Base-by-base conservation (phyloP, 495 filamentous ascomycete genomes). In the Astrocystis sublimbata region DNA sequence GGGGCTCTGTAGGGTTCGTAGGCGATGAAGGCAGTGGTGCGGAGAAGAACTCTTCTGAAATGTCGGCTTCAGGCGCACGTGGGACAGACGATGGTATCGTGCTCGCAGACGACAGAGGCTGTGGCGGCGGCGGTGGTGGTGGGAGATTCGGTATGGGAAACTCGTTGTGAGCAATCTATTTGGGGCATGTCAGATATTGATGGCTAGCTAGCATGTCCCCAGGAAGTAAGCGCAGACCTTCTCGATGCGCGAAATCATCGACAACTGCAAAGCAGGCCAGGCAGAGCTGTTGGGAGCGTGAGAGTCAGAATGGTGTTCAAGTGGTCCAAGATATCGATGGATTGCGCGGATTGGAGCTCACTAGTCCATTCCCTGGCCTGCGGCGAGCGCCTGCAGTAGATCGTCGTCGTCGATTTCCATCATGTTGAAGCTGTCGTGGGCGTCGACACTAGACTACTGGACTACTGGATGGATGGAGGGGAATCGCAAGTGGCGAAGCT, bases 331-430 rank as follows among this genome's bases (percentile, higher is more conserved):
- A 10, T n/a, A 51, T 24, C 2, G 6, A 17, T 12, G 24, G 42
- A 40, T 2, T 17, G n/a, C 4, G 23, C 31, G 47, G 28, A 42
- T 43, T 43, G 24, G 6, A 24, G 19, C 80, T 74, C 83, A 92
- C 91, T 83, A 80, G 64, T 91, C 85, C 73, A 93, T 85, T 24
- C 79, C 75, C 42, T 86, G 86, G 73, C 89, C 88, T 64, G 82
- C 77, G 65, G 89, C 87, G 73, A 85, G 81, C 64, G 70, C 74
- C 65, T 80, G 78, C 46, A 94, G 78, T 64, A 89, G 75, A 70
- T 84, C 83, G 68, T 92, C 87, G 64, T 86, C 85, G 76, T 79
- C 79, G n/a, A 75, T 73, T 8, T 79, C 78, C 76, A 80, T 80
- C 72, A 77, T 79, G 43, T 49, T 72, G 58, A 61, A 55, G 66